Evolutionary conservation across 306 rosid species (phyloP).

Genomic region (Dryas octopetala): DNA sequence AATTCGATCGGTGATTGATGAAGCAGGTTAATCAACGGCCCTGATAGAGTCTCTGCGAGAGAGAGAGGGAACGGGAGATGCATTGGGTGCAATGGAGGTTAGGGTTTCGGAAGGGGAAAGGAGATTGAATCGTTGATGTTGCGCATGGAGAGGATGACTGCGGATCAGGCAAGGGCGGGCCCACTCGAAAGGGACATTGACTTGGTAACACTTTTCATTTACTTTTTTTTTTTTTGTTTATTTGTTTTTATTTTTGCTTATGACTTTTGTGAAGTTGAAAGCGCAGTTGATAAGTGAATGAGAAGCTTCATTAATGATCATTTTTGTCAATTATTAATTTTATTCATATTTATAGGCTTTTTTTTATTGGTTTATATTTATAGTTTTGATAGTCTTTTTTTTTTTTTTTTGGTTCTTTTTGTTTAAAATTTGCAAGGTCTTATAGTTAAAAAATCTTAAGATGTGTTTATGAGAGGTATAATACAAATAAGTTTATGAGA

Average conservation of each 20-base stretch:
- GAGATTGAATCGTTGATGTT: constrained; percentile 16
- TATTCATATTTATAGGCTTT: neutral
- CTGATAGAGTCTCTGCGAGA: neutral
- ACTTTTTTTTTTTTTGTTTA: neutral
- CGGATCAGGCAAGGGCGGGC: constrained; percentile 30
- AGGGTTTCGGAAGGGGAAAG: constrained; percentile 22
- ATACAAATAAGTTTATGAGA: neutral
- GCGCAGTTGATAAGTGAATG: neutral
- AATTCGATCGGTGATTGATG: constrained; percentile 2
- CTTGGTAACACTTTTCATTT: constrained; percentile 13
- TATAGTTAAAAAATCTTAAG: neutral
- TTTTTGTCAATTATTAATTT: neutral
- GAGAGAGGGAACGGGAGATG: constrained; percentile 1
- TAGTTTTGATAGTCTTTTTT: neutral
- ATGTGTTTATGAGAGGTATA: neutral
- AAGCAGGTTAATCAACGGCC: neutral
- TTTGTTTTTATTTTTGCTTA: neutral
- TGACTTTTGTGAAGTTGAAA: neutral
- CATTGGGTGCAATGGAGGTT: constrained; percentile 7
- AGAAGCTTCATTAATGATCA: neutral
- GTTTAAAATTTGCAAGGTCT: neutral
- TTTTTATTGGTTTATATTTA: neutral
- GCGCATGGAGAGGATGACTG: constrained; percentile 22
- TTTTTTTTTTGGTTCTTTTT: neutral
- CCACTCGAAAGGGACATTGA: constrained; percentile 33